Conservation (phyloP, 2,329 filamentous ascomycete genomes). For the Ophiostoma australiae region DNA sequence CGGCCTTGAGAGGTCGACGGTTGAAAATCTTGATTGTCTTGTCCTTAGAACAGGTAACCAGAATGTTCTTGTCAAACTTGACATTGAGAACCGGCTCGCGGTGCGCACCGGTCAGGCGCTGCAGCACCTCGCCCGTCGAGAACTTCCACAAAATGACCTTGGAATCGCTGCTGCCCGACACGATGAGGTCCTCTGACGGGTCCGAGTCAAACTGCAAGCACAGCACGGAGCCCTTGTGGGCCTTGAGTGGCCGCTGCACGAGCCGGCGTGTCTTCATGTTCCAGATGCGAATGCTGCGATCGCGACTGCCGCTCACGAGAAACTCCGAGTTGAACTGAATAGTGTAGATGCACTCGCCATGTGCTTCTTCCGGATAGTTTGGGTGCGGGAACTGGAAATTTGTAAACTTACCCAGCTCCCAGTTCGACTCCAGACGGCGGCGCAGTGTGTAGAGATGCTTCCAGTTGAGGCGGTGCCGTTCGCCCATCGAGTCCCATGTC, state of each 20-base stretch:
- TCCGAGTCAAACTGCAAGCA: slow-evolving; percentile 93
- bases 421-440: slow-evolving; percentile 79
- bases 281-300: slow-evolving; percentile 85
- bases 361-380: slow-evolving; percentile 71
- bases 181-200: slow-evolving; percentile 83
- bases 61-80: slow-evolving; percentile 81
- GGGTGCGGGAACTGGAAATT: slow-evolving; percentile 92
- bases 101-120: slow-evolving; percentile 72
- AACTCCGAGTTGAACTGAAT: slow-evolving; percentile 82
- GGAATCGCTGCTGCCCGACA: slow-evolving; percentile 90
- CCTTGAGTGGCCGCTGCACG: slow-evolving; percentile 65
- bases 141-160: slow-evolving; percentile 90
- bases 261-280: slow-evolving; percentile 76
- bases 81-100: slow-evolving; percentile 89
- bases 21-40: slow-evolving; percentile 97
- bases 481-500: slow-evolving; percentile 46
- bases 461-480: slow-evolving; percentile 72
- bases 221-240: slow-evolving; percentile 80
- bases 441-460: slow-evolving; percentile 88
- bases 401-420: slow-evolving; percentile 73
- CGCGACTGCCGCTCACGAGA: slow-evolving; percentile 88
- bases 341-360: slow-evolving; percentile 90
- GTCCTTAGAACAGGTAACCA: slow-evolving; percentile 97
- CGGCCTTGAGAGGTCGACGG: slow-evolving; percentile 59
- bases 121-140: slow-evolving; percentile 78